Evolutionary conservation across 495 filamentous ascomycete species (phyloP), one percentile per base, ranked within the genome.

Genomic region (Arthonia radiata): DNA sequence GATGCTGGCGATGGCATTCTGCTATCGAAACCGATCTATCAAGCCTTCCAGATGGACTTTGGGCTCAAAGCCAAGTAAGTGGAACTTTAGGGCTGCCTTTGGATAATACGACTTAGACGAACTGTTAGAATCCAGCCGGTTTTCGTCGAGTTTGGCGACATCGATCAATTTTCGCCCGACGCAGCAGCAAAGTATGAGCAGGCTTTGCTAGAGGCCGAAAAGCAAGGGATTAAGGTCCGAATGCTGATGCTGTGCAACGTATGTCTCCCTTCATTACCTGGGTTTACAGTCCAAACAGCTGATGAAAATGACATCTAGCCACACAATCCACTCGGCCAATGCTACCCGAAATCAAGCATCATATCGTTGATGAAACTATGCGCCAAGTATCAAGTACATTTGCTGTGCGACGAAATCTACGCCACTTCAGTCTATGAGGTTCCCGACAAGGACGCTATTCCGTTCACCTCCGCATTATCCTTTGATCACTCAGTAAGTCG

Each of bases 361-460:
- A 33, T 50, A 6, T 47, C 33, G 11, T 40, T 64, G 15, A 50
- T 67, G 48, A 39, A 38, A 5, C 35, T 71, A 4, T 73, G 67
- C 28, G 44, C 57, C 13, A 50, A 55, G 17, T 49, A 66, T 31
- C 38, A 48, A 11, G 44, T 74, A 1, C 65, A 72, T 31, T 35
- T 72, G 2, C 52, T 72, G 26, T 57, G 56, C 23, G 68, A 74
- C 28, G 68, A 74, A 37, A 57, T 72, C 8, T 71, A 71, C 36
- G 67, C 59, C n/a, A n/a, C n/a, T n/a, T 63, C 57, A 0, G 44
- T 60, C 0, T 71, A 52, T 33, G 37, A 52, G 5, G 52, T 50
- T 14, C 37, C 48, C 3, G 15, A 38, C 4, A 13, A 29, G 0
- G 36, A 44, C 0, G 40, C 46, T 8, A 36, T 48, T 3, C 23